phyloP scores from a whole-genome alignment of 345 rosid genomes.

The sweet orange (Citrus sinensis) region DNA sequence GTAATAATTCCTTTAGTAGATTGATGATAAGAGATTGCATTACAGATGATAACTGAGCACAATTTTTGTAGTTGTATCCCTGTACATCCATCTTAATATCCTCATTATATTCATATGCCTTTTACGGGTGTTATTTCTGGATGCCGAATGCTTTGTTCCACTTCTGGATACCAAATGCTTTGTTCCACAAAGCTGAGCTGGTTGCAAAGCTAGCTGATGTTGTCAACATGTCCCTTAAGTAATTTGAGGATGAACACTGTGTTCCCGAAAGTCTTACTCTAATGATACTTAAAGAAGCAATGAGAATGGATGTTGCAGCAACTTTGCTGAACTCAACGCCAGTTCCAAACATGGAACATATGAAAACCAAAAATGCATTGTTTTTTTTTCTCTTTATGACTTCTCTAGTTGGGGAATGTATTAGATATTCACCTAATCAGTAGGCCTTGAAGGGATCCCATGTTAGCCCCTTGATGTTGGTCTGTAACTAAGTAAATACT shows the following conservation, averaged over 20 bases:
- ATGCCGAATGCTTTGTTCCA: neutral
- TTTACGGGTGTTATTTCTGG: neutral
- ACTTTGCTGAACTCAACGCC: neutral
- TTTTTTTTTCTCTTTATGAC: neutral
- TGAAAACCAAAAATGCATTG: neutral
- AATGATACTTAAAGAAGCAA: neutral
- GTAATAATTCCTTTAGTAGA: neutral
- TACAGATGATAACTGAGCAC: neutral
- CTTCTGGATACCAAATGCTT: neutral
- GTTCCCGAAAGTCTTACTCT: neutral
- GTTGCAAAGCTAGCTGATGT: neutral
- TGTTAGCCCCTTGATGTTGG: too few species aligned
- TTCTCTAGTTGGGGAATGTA: neutral
- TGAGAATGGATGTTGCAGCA: neutral
- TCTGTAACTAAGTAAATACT: too few species aligned
- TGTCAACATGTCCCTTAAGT: neutral
- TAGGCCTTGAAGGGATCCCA: too few species aligned
- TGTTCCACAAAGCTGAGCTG: neutral
- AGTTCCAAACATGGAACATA: neutral
- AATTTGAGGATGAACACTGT: neutral
- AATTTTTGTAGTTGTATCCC: neutral
- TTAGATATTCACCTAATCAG: too few species aligned
- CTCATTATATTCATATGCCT: neutral
- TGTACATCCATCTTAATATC: neutral
- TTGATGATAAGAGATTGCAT: neutral